Base-by-base conservation (phyloP, 1,284 basidiomycete species). In the Farysia itapuensis region DNA sequence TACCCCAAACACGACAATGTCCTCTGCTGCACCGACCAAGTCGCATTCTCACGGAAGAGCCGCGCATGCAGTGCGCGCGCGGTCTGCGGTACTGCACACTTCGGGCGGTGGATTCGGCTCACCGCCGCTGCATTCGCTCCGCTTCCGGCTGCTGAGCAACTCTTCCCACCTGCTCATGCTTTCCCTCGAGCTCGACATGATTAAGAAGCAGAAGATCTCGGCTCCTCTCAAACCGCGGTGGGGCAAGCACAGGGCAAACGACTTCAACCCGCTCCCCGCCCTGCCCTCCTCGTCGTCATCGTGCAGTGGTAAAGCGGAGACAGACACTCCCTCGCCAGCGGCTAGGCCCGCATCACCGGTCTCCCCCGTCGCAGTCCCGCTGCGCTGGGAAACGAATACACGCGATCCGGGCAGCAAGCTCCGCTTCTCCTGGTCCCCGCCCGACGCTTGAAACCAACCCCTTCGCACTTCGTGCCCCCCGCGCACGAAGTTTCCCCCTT, bases 121-220 rank as follows among this genome's bases (percentile, higher is more conserved):
- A 18, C 18, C 31, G 9, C 12, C 13, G 5, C 18, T 38, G n/a
- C 47, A 44, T 23, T 14, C 51, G 11, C 36, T 56, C 13, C 58
- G 72, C 2, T 50, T 64, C 33, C 54, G 71, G 5, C 58, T 75
- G 16, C 38, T 75, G 18, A 61, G 53, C 50, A 75, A 75, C 46
- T 56, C 65, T 8, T 61, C 69, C 21, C 74, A 75, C 37, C 50
- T 75, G 29, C 61, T 73, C 29, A 75, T 74, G 70, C 65, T 75
- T 14, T 67, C 63, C 26, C 42, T 73, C 18, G 74, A 75, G 41
- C 42, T 75, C 20, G 70, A 71, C 28, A 75, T 75, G 74, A 75
- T 75, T 43, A 63, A 67, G 29, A 68, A 67, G 30, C 46, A 66
- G 23, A 75, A 75, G 53, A 74, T 75, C 34, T 64, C 61, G n/a